Percentiles rank a stretch among this genome's conserved stretches.
Evolutionary conservation across 2,329 filamentous ascomycete genomes (phyloP).

Genomic region (Lachnellula arida): DNA sequence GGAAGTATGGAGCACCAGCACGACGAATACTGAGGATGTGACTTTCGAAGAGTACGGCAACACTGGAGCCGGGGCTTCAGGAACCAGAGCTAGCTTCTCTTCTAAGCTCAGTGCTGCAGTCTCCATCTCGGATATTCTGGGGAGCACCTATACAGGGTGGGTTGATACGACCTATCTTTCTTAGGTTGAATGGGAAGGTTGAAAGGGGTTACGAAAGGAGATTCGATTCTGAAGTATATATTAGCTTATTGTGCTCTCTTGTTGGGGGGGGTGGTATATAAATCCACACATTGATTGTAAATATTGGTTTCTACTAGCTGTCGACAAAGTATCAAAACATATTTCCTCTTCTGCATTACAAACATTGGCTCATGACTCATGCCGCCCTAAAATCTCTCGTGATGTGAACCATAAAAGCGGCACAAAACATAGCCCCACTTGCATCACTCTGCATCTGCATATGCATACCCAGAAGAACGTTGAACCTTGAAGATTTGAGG

Average conservation of each 20-base stretch:
- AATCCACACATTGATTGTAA: no score
- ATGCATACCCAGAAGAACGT: no score
- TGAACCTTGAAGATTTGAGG: neutral
- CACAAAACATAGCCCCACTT: neutral
- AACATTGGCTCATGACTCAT: no score
- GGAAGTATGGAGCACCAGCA: constrained; percentile 41
- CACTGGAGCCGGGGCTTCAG: constrained; percentile 44
- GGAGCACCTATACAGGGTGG: constrained; percentile 39
- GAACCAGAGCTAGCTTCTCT: constrained; percentile 45
- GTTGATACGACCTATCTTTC: constrained; percentile 40
- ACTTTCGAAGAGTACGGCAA: constrained; percentile 51
- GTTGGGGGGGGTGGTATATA: no score
- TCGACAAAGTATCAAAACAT: no score
- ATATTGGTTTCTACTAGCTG: no score
- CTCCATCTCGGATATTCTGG: constrained; percentile 41
- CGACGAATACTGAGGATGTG: constrained; percentile 42
- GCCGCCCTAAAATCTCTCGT: neutral
- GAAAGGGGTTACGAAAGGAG: neutral
- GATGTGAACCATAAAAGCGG: neutral
- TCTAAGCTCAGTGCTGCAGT: constrained; percentile 38
- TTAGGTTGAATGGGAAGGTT: constrained; percentile 7
- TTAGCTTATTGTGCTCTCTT: neutral
- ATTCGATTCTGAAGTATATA: constrained; percentile 11
- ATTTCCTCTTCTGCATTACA: no score
- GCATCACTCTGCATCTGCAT: constrained; percentile 1